Percentiles rank a stretch among this genome's conserved stretches.
These are phyloP conservation scores for Mimosa bimucronata DNA, from an alignment of 306 rosid species.

Conservation along the genomic window DNA sequence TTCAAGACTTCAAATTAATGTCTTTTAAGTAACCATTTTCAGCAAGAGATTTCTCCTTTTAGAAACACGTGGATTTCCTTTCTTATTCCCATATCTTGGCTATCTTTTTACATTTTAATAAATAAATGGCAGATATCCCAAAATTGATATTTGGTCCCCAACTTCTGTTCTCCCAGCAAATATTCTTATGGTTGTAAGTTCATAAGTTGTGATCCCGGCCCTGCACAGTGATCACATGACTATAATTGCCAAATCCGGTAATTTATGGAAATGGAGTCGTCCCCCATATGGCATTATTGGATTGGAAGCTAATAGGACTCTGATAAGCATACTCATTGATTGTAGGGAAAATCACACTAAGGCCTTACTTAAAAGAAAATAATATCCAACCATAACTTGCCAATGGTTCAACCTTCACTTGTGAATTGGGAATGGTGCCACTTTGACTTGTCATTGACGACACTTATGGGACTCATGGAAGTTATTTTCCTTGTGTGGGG, in stretches of 20 bases:
- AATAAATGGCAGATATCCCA: not conserved
- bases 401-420: too few relatives aligned
- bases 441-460: too few relatives aligned
- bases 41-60: not conserved
- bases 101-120: not conserved
- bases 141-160: not conserved
- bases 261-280: not conserved
- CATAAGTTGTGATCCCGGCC: not conserved
- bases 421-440: too few relatives aligned
- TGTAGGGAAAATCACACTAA: too few relatives aligned
- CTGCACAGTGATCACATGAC: not conserved
- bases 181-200: not conserved
- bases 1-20: not conserved
- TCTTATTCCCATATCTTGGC: not conserved
- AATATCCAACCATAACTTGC: too few relatives aligned
- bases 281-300: not conserved
- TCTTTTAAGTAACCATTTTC: slow-evolving; percentile 11
- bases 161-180: not conserved
- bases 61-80: not conserved
- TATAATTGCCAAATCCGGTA: not conserved
- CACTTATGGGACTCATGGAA: too few relatives aligned
- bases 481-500: too few relatives aligned
- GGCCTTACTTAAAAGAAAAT: too few relatives aligned
- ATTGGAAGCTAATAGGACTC: not conserved
- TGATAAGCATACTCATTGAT: not conserved